Conservation (phyloP, 768 basidiomycete genomes). For the Strobilomyces echinocephalus region DNA sequence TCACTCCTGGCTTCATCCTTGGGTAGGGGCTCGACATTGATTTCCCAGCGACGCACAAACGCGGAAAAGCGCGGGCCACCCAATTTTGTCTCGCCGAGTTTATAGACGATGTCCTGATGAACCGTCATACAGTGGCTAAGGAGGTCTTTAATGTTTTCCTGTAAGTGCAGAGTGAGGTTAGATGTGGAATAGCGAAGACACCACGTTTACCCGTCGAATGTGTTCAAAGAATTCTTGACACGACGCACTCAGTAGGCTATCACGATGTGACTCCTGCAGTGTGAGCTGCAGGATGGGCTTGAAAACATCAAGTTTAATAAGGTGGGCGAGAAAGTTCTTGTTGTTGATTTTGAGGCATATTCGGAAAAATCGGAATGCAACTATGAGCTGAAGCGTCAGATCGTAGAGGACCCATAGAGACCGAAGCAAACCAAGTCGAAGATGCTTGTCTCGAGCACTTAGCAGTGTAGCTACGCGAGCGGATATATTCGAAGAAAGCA, state of each 20-base stretch:
- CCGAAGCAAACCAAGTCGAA: slow-evolving; percentile 72
- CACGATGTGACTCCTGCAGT: slow-evolving; percentile 74
- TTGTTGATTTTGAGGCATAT: slow-evolving; percentile 81
- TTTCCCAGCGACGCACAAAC: slow-evolving; percentile 82
- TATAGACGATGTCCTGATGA: slow-evolving; percentile 61
- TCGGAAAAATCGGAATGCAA: slow-evolving; percentile 89
- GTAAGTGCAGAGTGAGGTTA: slow-evolving; percentile 7
- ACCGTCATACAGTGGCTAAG: slow-evolving; percentile 80
- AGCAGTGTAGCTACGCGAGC: slow-evolving; percentile 72
- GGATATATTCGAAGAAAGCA: slow-evolving; percentile 77
- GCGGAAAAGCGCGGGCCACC: slow-evolving; percentile 64
- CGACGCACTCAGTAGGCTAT: slow-evolving; percentile 90
- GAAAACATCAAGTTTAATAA: slow-evolving; percentile 82
- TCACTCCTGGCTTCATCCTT: slow-evolving; percentile 45
- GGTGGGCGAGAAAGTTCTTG: slow-evolving; percentile 62
- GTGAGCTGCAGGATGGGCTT: slow-evolving; percentile 81
- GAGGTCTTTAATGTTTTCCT: slow-evolving; percentile 87
- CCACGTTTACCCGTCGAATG: slow-evolving; percentile 70
- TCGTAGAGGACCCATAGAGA: background rate
- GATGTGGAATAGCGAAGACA: background rate
- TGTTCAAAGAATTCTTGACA: slow-evolving; percentile 95
- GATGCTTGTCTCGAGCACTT: slow-evolving; percentile 81
- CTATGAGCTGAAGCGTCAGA: slow-evolving; percentile 38
- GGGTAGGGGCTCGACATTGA: slow-evolving; percentile 80
- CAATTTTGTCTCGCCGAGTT: slow-evolving; percentile 55